Base-by-base conservation (phyloP, 2,329 filamentous ascomycete species). In the Exophiala oligosperma region DNA sequence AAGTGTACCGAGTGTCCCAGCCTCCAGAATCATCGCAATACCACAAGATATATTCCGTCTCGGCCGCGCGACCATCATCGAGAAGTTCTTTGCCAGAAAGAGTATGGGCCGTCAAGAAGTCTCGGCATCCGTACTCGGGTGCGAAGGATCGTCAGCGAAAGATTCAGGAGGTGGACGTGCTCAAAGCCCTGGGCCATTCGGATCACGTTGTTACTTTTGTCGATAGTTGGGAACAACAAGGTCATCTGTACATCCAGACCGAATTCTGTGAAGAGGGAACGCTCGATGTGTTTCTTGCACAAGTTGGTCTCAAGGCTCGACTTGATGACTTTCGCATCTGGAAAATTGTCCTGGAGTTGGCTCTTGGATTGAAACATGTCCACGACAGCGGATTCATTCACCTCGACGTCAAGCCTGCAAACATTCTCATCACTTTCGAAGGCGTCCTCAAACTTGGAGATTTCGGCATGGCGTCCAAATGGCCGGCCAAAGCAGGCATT, bases 311-410 rank as follows among this genome's bases (percentile, higher is more conserved):
- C 61, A 91, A 90, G 71, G 92, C 91, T 48, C 85, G 93, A 66
- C 77, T 99, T 64, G 94, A 99, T 74, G 94, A 97, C 72, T 99
- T 99, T 76, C 85, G 94, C 61, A 97, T 97, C 73, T 99, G 94
- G 91, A 99, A 99, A 78, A 93, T 97, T 57, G 78, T 97, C 67
- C 83, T 96, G 43, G 94, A 99, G 73, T 76, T 96, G 59, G 84
- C 87, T 68, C 78, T 89, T 79, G 94, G 94, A 38, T 74, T 99
- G 62, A 88, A 91, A 73, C 89, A 93, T 62, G 94, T 99, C 51
- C 94, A 99, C 70, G 85, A 92, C 66, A 87, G 87, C 55, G 90
- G 90, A 3, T 95, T 97, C 68, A 87, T 88, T 49, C 85, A 88
- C 65, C 80, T 87, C 44, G 85, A 88, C 64, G 71, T 88, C 43